Conservation (phyloP, 1,284 basidiomycete genomes). For the Lignosus rhinocerotis region DNA sequence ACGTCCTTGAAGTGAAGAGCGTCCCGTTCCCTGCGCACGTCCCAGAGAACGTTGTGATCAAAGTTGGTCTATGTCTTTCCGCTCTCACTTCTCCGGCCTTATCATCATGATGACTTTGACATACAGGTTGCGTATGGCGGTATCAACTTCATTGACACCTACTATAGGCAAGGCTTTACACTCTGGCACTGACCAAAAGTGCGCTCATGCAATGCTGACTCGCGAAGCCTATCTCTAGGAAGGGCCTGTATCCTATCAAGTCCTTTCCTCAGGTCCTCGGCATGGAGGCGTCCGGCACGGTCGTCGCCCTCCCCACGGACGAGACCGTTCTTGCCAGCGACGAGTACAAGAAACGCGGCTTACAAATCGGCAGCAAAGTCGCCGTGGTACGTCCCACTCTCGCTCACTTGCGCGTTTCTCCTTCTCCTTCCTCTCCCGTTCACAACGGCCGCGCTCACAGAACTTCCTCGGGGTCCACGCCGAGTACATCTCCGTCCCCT, state of each 20-base stretch:
- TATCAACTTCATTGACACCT: constrained; percentile 91
- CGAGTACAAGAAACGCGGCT: constrained; percentile 39
- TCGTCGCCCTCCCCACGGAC: constrained; percentile 53
- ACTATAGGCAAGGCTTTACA: constrained; percentile 49
- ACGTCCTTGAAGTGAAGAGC: constrained; percentile 71
- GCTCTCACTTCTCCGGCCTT: background rate
- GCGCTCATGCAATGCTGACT: background rate
- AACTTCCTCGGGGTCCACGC: constrained; percentile 56
- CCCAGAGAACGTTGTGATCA: constrained; percentile 75
- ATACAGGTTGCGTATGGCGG: constrained; percentile 66
- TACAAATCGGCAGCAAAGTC: constrained; percentile 47
- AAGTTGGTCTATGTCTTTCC: constrained; percentile 46
- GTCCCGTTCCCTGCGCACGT: constrained; percentile 63
- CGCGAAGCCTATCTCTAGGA: constrained; percentile 18
- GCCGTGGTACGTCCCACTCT: constrained; percentile 49
- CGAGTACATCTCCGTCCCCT: constrained; percentile 74
- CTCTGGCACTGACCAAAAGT: background rate
- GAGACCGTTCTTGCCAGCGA: constrained; percentile 34
- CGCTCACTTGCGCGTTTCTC: constrained; percentile 20
- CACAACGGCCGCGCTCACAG: background rate
- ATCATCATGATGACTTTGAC: constrained; percentile 17
- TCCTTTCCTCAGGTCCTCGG: constrained; percentile 61
- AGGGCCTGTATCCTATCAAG: constrained; percentile 38
- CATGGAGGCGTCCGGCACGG: constrained; percentile 57
- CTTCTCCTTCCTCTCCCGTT: background rate